Base-by-base conservation (phyloP, 768 basidiomycete species). In the Leccinum barrowsii region DNA sequence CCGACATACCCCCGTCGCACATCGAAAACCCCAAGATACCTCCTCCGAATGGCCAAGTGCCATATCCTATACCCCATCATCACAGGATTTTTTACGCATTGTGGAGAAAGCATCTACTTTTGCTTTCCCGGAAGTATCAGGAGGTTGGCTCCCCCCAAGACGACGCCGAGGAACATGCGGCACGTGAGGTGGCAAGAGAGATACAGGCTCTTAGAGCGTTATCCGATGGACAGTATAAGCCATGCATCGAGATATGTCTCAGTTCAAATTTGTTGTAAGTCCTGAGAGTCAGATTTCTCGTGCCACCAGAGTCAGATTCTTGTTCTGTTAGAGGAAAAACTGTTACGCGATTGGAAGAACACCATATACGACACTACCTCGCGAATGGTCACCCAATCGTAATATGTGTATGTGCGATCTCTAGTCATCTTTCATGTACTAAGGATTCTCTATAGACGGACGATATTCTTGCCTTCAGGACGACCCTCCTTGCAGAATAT, bases 201-300 rank as follows among this genome's bases (percentile, higher is more conserved):
- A 63, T 70, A 48, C 59, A 67, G 28, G 47, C 52, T 13, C 59
- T 69, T 2, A 58, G 61, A 40, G 28, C 52, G 2, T 52, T 66
- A n/a, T 50, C 58, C 5, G 60, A 52, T 2, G 60, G 59, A 13
- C 62, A 65, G 24, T 79, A 82, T 37, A 81, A 81, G 46, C 80
- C 77, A 21, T 84, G 84, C 67, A 81, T 93, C 42, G 92, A 94
- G 71, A 86, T 94, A 46, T 94, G 92, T 68, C 78, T 94, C 28
- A 86, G 80, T 17, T 92, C 91, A 1, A 93, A 93, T 71, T 66
- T 93, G 11, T 61, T 91, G 84, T 89, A 67, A 54, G 86, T 74
- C 11, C 50, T 35, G 7, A 2, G n/a, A 13, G n/a, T 40, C 7
- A 5, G 8, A 15, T 54, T 61, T 48, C 40, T 22, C 30, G 28